Conservation (phyloP, 148 eudicot species). For the Oxyria digyna region DNA sequence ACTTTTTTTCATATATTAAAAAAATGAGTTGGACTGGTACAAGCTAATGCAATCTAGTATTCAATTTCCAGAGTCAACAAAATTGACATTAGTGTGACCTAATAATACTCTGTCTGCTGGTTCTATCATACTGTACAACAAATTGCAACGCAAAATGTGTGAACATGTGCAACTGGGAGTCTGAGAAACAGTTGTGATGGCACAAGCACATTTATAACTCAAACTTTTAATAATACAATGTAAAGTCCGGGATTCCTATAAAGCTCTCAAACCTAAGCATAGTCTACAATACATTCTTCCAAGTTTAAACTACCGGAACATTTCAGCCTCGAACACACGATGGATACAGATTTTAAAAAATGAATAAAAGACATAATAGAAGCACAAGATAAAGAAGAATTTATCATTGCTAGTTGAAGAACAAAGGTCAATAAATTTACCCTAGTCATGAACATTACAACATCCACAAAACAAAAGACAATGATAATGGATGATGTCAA, state of each 20-base stretch:
- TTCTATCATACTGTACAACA: neutral
- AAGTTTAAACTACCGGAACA: neutral
- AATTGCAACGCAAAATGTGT: neutral
- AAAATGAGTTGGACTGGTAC: neutral
- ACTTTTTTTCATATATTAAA: neutral
- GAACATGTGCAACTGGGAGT: neutral
- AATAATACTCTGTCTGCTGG: neutral
- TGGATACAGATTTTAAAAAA: neutral
- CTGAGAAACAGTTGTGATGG: neutral
- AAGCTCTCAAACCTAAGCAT: neutral
- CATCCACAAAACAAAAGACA: neutral
- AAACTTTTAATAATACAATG: too few relatives aligned
- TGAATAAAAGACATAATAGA: neutral
- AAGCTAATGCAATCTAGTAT: neutral
- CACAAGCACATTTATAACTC: neutral
- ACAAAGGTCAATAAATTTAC: neutral
- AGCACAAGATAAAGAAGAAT: neutral
- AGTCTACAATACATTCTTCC: neutral
- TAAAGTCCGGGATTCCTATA: neutral
- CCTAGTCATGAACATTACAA: neutral
- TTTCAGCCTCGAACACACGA: neutral
- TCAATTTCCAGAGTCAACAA: neutral
- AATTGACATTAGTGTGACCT: neutral
- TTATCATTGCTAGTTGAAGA: too few relatives aligned
- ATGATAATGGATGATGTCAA: neutral